Base-by-base conservation (phyloP, 768 basidiomycete genomes). In the Kwoniella pini region DNA sequence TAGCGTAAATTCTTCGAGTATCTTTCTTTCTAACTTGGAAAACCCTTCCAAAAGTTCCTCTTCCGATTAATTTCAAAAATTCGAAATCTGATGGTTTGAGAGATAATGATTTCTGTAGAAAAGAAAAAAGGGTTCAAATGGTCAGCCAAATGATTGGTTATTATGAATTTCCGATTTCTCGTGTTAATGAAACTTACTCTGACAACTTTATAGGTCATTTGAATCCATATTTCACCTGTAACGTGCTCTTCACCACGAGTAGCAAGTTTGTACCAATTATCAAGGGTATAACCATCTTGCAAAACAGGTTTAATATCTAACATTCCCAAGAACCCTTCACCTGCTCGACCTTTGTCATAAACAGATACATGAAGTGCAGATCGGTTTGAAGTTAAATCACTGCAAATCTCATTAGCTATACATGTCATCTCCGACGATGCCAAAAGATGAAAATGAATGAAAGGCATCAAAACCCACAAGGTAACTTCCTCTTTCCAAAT, bases 401-500 rank as follows among this genome's bases (percentile, higher is more conserved):
- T 98, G 78, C 5, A 31, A n/a, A n/a, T n/a, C n/a, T n/a, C n/a
- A n/a, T n/a, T n/a, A n/a, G n/a, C n/a, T n/a, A n/a, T n/a, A n/a
- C n/a, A n/a, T n/a, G n/a, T 36, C 33, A 9, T 36, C 15, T 36
- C 7, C 26, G 31, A 52, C 21, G 30, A 28, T 28, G 43, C n/a
- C 22, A 10, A 19, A n/a, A 33, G 11, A 33, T 28, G 22, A 53
- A 15, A 15, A n/a, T 2, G 36, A 33, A 17, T 30, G 21, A 45
- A 26, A 26, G 12, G 26, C 11, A 17, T 38, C 15, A 40, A n/a
- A 7, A 84, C 94, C 80, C 79, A 97, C 95, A 99, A 99, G 43
- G 90, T 87, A 31, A 98, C 96, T 78, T 98, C 89, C 77, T 98
- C 95, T 81, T 99, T 99, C 96, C 96, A 99, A 21, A 94, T 87